Evolutionary conservation across 208 protist genomes (phyloP), one percentile per base, ranked within the genome.

Genomic region (Leishmania martiniquensis): DNA sequence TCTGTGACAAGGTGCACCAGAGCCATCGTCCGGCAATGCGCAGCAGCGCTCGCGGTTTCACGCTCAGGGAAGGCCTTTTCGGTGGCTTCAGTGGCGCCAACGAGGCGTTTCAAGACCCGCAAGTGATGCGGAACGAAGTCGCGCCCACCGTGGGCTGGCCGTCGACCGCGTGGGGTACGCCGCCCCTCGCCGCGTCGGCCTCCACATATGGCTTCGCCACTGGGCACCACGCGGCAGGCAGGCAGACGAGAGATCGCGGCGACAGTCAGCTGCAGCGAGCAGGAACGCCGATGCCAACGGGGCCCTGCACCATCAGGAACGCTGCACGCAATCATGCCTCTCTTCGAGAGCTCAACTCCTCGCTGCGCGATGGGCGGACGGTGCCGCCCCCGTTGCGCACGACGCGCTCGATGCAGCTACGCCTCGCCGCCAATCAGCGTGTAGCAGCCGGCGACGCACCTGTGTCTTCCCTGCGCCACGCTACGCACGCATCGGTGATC

Each of bases 341-440:
- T 44, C 62, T 67, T 29, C 62, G 1, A 12, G 34, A 44, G 37
- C 37, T 20, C 4, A 12, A 0, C 62, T n/a, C 20, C 20, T 44
- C 37, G 4, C 29, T 25, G 25, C 20, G 15, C 62, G 20, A 44
- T n/a, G 25, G 20, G 62, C 9, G 37, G 62, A 39, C 63, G 12
- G 39, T 25, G 63, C 63, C 34, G 20, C 65, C 65, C 29, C 17
- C 44, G n/a, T 22, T 12, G 66, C 66, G 73, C 32, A 70, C 37
- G 60, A 77, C 73, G 9, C 73, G 62, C 29, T 63, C 73, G 22
- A 77, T 77, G 73, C 49, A 47, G 32, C 73, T 77, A 25, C 73
- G 73, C 25, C 57, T 29, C 49, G 60, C 45, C 17, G 73, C 73
- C 6, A 77, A 39, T 47, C 73, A 52, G 7, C 73, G 73, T n/a